phyloP scores from a whole-genome alignment of 768 basidiomycete species.

The Phaffia australis region DNA sequence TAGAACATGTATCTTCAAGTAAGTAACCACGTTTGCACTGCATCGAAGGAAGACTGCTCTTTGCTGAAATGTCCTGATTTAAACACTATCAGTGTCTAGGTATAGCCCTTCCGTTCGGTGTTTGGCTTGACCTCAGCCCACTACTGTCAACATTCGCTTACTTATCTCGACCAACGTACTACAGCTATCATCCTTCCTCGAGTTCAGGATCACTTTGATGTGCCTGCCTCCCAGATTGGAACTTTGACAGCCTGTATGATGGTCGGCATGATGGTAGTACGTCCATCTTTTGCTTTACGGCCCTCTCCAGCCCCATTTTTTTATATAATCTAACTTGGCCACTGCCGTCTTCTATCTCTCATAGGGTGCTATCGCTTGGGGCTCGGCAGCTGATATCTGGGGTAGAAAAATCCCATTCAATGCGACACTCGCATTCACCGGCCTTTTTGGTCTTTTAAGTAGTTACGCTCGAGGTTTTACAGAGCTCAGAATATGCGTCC shows the following conservation, averaged over 20 bases:
- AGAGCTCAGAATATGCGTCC: conserved; percentile 62
- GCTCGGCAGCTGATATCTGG: conserved; percentile 65
- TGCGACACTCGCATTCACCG: conserved; percentile 76
- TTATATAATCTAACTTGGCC: conserved; percentile 44
- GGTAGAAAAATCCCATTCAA: conserved; percentile 89
- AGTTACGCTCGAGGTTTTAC: conserved; percentile 54
- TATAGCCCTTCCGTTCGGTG: no score
- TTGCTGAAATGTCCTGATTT: not conserved
- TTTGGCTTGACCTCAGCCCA: no score
- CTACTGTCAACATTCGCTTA: no score
- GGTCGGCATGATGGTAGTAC: conserved; percentile 86
- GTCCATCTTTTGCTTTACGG: conserved; percentile 54
- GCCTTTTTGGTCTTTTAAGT: conserved; percentile 65
- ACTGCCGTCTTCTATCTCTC: not conserved
- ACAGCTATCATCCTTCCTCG: conserved; percentile 90
- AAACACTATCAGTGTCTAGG: no score
- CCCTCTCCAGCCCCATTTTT: conserved; percentile 53
- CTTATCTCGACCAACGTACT: not conserved
- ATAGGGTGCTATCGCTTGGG: conserved; percentile 16
- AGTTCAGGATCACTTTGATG: conserved; percentile 76
- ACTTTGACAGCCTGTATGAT: conserved; percentile 78
- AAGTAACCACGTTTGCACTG: not conserved
- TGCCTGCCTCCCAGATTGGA: conserved; percentile 66
- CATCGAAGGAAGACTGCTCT: not conserved
- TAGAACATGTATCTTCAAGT: conserved; percentile 23